Conservation (phyloP, 495 filamentous ascomycete genomes). For the Aspergillus heteromorphus region DNA sequence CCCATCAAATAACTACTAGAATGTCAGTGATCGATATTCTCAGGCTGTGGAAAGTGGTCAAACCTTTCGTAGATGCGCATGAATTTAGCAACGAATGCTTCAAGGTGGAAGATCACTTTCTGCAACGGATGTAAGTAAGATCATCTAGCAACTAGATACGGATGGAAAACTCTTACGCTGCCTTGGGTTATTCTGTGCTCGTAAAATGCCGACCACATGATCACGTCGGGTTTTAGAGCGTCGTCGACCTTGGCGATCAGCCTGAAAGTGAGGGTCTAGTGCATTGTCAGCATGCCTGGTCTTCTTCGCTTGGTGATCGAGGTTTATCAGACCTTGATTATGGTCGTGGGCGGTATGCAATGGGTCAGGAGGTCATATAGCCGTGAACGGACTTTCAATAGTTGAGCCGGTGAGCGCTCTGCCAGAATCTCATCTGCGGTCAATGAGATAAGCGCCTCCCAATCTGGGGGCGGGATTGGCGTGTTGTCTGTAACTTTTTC, state of each 20-base stretch:
- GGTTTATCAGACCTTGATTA: slow-evolving; percentile 62
- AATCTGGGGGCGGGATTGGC: slow-evolving; percentile 88
- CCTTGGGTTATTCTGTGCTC: slow-evolving; percentile 89
- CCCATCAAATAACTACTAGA: slow-evolving; percentile 71
- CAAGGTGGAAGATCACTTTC: slow-evolving; percentile 96
- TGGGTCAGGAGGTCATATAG: slow-evolving; percentile 94
- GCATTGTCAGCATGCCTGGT: slow-evolving; percentile 3
- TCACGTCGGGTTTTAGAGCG: slow-evolving; percentile 80
- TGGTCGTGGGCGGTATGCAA: slow-evolving; percentile 89
- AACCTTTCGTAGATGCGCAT: slow-evolving; percentile 89
- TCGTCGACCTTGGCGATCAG: slow-evolving; percentile 83
- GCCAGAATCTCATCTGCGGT: slow-evolving; percentile 87
- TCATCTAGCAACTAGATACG: background rate
- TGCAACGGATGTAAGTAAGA: slow-evolving; percentile 26
- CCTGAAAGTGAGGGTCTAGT: slow-evolving; percentile 78
- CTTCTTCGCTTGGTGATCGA: background rate
- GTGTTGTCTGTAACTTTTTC: slow-evolving; percentile 87
- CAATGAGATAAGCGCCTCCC: slow-evolving; percentile 83
- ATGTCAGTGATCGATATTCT: slow-evolving; percentile 16
- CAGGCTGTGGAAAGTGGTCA: slow-evolving; percentile 6
- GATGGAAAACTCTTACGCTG: slow-evolving; percentile 43
- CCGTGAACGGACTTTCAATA: slow-evolving; percentile 82
- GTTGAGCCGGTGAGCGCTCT: slow-evolving; percentile 80
- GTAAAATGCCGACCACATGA: slow-evolving; percentile 94
- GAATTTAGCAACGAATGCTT: slow-evolving; percentile 97